A percentile compares a stretch with the other conserved stretches of the same genome.
phyloP scores from a whole-genome alignment of 169 alveolate genomes.

The Eimeria maxima region DNA sequence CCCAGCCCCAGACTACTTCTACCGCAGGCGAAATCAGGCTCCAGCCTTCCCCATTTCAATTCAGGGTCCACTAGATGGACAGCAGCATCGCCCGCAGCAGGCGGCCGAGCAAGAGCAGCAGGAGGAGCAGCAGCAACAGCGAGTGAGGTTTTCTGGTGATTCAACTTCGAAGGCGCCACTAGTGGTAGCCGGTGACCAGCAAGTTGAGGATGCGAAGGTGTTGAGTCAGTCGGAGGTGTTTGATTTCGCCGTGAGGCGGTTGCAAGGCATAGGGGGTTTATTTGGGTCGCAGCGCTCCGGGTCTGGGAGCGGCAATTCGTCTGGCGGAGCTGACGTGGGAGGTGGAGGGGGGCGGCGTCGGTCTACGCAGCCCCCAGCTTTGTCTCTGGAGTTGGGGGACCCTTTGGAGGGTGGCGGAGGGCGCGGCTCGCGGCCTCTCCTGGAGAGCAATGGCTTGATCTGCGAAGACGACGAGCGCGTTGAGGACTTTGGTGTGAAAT shows the following conservation, averaged over 20 bases:
- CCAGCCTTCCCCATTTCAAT: conserved; percentile 7
- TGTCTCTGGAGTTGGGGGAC: conserved; percentile 53
- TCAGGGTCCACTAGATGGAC: background rate
- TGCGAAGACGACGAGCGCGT: conserved; percentile 87
- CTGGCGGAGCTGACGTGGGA: background rate
- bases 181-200: background rate
- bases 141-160: background rate
- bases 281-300: background rate
- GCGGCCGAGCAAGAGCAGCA: background rate
- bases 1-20: conserved; percentile 62
- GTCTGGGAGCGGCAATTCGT: background rate
- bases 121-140: background rate
- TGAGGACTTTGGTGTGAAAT: conserved; percentile 86
- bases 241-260: conserved; percentile 70
- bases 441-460: conserved; percentile 83
- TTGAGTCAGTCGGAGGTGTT: conserved; percentile 74
- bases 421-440: conserved; percentile 7
- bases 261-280: conserved; percentile 46
- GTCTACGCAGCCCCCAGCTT: background rate
- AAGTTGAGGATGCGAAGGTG: background rate
- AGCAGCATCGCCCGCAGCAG: conserved; percentile 30
- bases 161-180: background rate
- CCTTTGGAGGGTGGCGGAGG: conserved; percentile 1
- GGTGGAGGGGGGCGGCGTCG: conserved; percentile 49
- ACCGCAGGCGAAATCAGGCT: conserved; percentile 50